Evolutionary conservation across 208 protist genomes (phyloP).

Genomic region (Strigomonas culicis): DNA sequence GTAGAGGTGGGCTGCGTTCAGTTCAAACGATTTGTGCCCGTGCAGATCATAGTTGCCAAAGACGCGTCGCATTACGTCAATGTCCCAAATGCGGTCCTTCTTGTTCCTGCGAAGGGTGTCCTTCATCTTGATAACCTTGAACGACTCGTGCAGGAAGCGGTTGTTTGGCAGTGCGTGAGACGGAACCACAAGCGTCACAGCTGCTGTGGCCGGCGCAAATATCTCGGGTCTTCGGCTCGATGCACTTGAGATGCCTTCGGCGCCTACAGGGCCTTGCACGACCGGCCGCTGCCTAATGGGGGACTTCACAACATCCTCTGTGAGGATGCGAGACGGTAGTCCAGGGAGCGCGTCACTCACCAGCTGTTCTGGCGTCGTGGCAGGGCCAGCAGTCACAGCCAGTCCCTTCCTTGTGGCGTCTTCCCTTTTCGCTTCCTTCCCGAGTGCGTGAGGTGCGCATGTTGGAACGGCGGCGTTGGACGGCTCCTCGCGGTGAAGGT

Average conservation of each 20-base stretch:
- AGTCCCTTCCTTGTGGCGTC: neutral
- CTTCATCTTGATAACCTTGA: conserved; percentile 55
- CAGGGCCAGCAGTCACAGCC: too few species aligned
- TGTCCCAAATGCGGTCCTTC: conserved; percentile 68
- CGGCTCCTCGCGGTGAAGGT: neutral
- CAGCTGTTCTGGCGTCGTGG: neutral
- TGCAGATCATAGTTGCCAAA: conserved; percentile 54
- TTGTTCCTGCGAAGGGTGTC: conserved; percentile 17
- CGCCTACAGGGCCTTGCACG: neutral
- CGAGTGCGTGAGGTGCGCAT: neutral
- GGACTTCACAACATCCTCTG: conserved; percentile 5
- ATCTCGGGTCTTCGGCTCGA: conserved; percentile 32
- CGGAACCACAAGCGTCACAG: conserved; percentile 35
- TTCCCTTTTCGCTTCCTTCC: neutral
- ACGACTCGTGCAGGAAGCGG: conserved; percentile 52
- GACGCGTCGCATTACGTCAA: conserved; percentile 48
- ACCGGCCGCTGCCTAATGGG: neutral
- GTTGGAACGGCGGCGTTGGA: too few species aligned
- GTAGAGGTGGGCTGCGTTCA: conserved; percentile 44
- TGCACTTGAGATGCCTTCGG: conserved; percentile 22
- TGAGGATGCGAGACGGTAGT: neutral
- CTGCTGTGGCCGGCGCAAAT: conserved; percentile 29
- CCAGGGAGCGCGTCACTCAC: neutral
- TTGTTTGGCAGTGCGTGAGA: conserved; percentile 72
- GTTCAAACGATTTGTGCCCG: conserved; percentile 47